These are phyloP conservation scores for Paramecium sexaurelia DNA, from an alignment of 73 alveolate species.

Conservation along the genomic window DNA sequence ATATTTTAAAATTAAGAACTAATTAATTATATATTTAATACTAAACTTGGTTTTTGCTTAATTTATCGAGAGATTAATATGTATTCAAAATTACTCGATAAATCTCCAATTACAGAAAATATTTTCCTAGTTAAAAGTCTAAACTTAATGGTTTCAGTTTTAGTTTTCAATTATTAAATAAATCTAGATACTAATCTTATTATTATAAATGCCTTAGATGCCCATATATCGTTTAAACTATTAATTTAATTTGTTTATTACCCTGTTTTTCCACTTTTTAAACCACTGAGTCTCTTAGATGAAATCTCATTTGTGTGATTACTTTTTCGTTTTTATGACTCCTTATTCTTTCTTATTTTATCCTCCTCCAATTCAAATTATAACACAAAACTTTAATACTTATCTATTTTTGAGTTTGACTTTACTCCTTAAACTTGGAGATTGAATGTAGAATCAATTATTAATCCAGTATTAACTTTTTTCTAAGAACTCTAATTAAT, in stretches of 20 bases:
- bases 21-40: neutral
- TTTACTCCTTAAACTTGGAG: neutral
- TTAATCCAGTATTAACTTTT: neutral
- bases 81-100: conserved; percentile 32
- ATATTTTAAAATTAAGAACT: neutral
- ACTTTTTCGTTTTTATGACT: neutral
- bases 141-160: conserved; percentile 49
- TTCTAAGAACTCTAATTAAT: neutral
- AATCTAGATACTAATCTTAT: conserved; percentile 30
- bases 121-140: conserved; percentile 6
- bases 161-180: conserved; percentile 28
- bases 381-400: neutral
- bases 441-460: neutral
- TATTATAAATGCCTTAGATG: neutral
- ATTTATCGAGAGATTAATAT: conserved; percentile 1
- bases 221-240: conserved; percentile 1
- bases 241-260: neutral
- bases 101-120: neutral
- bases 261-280: neutral
- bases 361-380: neutral
- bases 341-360: neutral
- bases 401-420: neutral
- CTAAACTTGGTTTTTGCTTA: conserved; percentile 44
- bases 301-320: neutral
- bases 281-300: neutral